A percentile compares a stretch with the other conserved stretches of the same genome.
Conservation (phyloP, 495 filamentous ascomycete species). For the Tuber melanosporum region DNA sequence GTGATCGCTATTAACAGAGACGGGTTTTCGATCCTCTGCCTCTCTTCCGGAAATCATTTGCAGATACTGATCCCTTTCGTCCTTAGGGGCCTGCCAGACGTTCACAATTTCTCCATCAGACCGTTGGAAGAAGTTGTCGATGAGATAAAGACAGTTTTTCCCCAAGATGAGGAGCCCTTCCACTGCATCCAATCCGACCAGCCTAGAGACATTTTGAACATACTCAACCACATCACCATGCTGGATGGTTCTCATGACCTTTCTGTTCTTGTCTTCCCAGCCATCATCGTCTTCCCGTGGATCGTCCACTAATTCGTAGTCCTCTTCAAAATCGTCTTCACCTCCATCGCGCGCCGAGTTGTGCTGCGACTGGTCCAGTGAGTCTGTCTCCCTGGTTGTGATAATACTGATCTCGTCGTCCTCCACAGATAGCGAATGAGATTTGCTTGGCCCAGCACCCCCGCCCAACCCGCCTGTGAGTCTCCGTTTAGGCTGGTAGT, state of each 20-base stretch:
- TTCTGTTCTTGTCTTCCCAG: conserved; percentile 94
- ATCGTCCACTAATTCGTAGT: conserved; percentile 86
- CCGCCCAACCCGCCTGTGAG: conserved; percentile 39
- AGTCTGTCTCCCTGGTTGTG: conserved; percentile 38
- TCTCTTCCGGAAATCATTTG: conserved; percentile 83
- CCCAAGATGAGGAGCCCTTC: conserved; percentile 90
- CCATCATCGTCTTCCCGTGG: conserved; percentile 73
- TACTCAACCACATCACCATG: conserved; percentile 87
- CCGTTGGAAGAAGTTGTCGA: conserved; percentile 91
- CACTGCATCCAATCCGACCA: conserved; percentile 83
- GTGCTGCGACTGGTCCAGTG: conserved; percentile 33
- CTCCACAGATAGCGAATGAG: conserved; percentile 40
- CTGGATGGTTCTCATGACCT: conserved; percentile 90
- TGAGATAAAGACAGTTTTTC: conserved; percentile 86
- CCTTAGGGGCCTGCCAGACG: conserved; percentile 82
- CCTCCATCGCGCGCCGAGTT: conserved; percentile 43
- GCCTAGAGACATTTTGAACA: conserved; percentile 88
- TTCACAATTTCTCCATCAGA: conserved; percentile 93
- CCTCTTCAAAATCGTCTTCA: conserved; percentile 64
- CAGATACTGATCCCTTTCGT: conserved; percentile 91
- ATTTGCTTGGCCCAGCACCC: conserved; percentile 32
- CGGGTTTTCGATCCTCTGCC: conserved; percentile 52
- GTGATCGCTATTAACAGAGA: conserved; percentile 54
- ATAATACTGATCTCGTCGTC: conserved; percentile 42
- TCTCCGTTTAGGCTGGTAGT: conserved; percentile 76